Conservation (phyloP, 2,329 filamentous ascomycete genomes). For the Lecanoromycetidae sp. region DNA sequence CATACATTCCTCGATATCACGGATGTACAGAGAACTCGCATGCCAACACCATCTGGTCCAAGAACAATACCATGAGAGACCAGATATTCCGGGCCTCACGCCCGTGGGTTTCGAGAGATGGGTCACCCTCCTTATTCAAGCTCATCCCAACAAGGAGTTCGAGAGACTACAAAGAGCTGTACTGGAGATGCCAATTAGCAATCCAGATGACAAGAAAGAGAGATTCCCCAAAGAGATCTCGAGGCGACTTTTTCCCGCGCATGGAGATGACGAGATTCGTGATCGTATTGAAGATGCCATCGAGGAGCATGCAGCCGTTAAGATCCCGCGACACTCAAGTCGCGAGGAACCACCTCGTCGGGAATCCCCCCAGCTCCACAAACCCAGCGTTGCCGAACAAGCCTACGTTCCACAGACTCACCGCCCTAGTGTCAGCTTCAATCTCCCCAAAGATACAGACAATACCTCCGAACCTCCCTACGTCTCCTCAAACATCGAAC, state of each 20-base stretch:
- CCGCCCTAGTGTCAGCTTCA: constrained; percentile 15
- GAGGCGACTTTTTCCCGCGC: constrained; percentile 55
- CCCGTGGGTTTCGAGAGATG: constrained; percentile 57
- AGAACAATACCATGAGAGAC: constrained; percentile 37
- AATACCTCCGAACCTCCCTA: background rate
- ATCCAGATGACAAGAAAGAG: constrained; percentile 53
- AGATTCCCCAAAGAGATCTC: constrained; percentile 69
- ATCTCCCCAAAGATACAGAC: constrained; percentile 1
- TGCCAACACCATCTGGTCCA: constrained; percentile 56
- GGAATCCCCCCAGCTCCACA: constrained; percentile 9
- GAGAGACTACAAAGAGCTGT: constrained; percentile 57
- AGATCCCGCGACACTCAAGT: constrained; percentile 31
- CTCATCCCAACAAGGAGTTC: constrained; percentile 65
- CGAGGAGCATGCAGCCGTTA: constrained; percentile 38
- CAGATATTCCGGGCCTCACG: constrained; percentile 53
- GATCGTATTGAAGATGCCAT: constrained; percentile 51
- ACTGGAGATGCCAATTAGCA: constrained; percentile 56
- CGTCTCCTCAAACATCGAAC: constrained; percentile 10
- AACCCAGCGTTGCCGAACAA: background rate
- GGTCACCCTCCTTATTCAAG: constrained; percentile 60
- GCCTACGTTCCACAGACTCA: constrained; percentile 2
- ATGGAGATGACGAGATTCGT: constrained; percentile 44
- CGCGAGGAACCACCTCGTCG: constrained; percentile 23
- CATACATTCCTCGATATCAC: constrained; percentile 41
- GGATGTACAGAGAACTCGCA: constrained; percentile 44